Evolutionary conservation across 73 alveolate species (phyloP), one percentile per base, ranked within the genome.

Genomic region (Paramecium biaurelia): DNA sequence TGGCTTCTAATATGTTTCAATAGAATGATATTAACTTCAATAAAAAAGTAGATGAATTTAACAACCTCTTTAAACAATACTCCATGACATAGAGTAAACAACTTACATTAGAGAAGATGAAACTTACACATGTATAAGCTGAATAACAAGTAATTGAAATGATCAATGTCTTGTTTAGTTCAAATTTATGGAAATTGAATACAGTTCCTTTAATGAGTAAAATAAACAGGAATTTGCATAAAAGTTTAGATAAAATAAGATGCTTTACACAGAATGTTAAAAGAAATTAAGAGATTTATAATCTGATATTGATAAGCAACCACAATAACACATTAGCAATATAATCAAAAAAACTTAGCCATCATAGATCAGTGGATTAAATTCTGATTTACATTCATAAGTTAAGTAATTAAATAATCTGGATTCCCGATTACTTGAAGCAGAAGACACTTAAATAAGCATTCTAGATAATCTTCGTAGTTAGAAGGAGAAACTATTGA

Each of bases 171-270:
- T 53, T 53, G 11, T n/a, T 4, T 53, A 72, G 86, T 72, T 72
- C 18, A 72, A 72, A 72, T 72, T 72, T 23, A 72, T 72, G 86
- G 86, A 72, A 15, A 72, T 72, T 32, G 86, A 72, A 37, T 35
- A 20, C 24, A 18, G 58, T 72, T 34, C 86, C n/a, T 72, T 34
- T 28, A 72, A 72, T 11, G 59, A 32, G 28, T 72, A 32, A 12
- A 72, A 34, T 34, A 34, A 72, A 72, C 38, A 72, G 58, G 86
- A 72, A 34, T 42, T 72, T 28, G 32, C 35, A 12, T 23, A 23
- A 35, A 72, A 72, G 10, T n/a, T 34, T 72, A 32, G 63, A 35
- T 35, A 32, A 37, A 10, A 20, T 72, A 72, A 72, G 58, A 10
- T 34, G n/a, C 35, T 35, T 8, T 72, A 34, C 34, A 28, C 58